Percentiles rank a stretch among this genome's conserved stretches.
phyloP scores from a whole-genome alignment of 768 basidiomycete species.

The Lactarius tabidus region DNA sequence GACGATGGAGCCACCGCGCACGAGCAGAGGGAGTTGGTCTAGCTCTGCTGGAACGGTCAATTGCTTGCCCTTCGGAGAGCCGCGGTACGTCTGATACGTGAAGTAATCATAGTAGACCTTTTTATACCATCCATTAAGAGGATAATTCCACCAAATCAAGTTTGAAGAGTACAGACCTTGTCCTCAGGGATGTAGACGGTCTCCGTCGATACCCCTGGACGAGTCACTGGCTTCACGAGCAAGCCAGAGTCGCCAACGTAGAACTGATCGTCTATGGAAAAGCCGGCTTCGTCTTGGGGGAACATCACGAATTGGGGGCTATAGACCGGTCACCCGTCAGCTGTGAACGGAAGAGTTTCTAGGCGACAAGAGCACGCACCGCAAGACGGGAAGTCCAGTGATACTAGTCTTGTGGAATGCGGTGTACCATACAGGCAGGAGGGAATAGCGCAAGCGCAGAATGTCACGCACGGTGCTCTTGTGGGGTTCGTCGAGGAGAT shows the following conservation, averaged over 20 bases:
- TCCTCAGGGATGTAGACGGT: conserved; percentile 85
- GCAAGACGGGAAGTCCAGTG: conserved; percentile 75
- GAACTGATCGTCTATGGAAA: conserved; percentile 90
- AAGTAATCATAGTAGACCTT: conserved; percentile 96
- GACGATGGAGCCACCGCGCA: conserved; percentile 89
- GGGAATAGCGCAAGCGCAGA: conserved; percentile 75
- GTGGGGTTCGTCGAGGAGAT: conserved; percentile 85
- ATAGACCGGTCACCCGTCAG: not conserved
- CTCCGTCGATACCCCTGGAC: conserved; percentile 62
- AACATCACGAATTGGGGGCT: conserved; percentile 97
- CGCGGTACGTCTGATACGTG: conserved; percentile 61
- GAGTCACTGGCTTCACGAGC: conserved; percentile 86
- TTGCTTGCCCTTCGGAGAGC: conserved; percentile 56
- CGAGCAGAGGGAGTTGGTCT: conserved; percentile 74
- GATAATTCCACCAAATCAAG: not conserved
- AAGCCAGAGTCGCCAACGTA: conserved; percentile 86
- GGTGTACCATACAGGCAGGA: conserved; percentile 97
- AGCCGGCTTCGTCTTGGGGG: conserved; percentile 84
- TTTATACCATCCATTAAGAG: not conserved
- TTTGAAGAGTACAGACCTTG: conserved; percentile 45
- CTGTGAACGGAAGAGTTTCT: not conserved
- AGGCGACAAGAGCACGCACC: conserved; percentile 43
- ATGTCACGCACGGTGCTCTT: conserved; percentile 76
- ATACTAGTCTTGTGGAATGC: conserved; percentile 86
- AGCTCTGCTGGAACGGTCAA: conserved; percentile 80